Evolutionary conservation across 257 asterid genomes (phyloP), one percentile per base, ranked within the genome.

Genomic region (Solanum sejunctum): DNA sequence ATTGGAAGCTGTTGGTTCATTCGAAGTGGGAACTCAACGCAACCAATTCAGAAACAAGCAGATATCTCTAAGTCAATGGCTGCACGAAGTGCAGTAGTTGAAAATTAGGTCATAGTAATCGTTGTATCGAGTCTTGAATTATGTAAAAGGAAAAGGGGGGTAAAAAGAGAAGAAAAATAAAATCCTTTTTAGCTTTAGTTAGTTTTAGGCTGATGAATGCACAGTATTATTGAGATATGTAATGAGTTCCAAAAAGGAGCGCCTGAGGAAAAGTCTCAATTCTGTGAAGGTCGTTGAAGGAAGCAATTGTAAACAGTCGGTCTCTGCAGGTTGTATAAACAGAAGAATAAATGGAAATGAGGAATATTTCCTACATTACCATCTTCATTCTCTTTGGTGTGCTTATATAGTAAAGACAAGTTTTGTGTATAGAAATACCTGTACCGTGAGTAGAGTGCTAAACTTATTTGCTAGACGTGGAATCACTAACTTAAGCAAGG

Each of bases 11-110:
- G 98, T 89, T 88, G 97, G 95, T 94, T 90, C 96, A 89, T 92
- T 95, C 97, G 90, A 95, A 93, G 93, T 91, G 98, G 97, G 98
- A 89, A 90, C 92, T 84, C 91, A 89, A 86, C 91, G 85, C 93
- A 64, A 88, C 92, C 93, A 85, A 79, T 88, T 85, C 88, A 77
- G 85, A 63, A 67, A 54, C 78, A 83, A 54, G 85, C 58, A 45
- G 58, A 12, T 39, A 70, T 72, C 91, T 86, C 92, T 78, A 84
- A 87, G 54, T 85, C 83, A 60, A 89, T 79, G 75, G 84, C 83
- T 88, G 92, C 91, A 87, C 91, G 2, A 90, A 93, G 93, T 90
- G 93, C 89, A 73, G 91, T 83, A 87, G 90, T 81, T 80, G 86
- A 82, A 70, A 84, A 87, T 83, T 71, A 60, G 80, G 49, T 78